A percentile compares a stretch with the other conserved stretches of the same genome.
Conservation (phyloP, 1,284 basidiomycete genomes). For the Microbotryum violaceum region DNA sequence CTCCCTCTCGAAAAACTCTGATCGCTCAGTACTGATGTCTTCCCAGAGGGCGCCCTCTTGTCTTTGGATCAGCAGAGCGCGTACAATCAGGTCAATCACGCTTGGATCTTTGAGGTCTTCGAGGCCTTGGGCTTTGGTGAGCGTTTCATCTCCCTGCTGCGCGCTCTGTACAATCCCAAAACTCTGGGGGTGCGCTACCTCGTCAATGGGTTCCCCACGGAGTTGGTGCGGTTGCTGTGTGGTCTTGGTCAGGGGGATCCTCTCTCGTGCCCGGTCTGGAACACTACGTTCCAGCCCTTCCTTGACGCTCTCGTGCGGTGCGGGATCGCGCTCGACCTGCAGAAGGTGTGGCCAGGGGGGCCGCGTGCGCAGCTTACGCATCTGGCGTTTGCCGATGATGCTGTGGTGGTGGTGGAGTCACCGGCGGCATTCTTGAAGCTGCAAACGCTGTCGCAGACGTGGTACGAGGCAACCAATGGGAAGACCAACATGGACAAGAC, state of each 20-base stretch:
- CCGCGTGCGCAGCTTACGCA: too few species aligned
- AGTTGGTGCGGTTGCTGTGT: background rate
- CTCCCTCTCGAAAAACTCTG: background rate
- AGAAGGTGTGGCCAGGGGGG: too few species aligned
- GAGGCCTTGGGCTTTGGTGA: background rate
- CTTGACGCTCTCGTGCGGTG: background rate
- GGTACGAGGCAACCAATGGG: too few species aligned
- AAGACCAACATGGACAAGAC: too few species aligned
- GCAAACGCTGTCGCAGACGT: too few species aligned
- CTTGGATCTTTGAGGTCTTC: slow-evolving; percentile 1
- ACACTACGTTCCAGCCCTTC: slow-evolving; percentile 5
- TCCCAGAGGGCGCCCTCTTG: background rate
- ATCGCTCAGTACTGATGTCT: too few species aligned
- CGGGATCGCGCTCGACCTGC: too few species aligned
- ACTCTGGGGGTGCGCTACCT: background rate
- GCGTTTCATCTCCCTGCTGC: background rate
- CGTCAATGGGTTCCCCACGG: slow-evolving; percentile 3
- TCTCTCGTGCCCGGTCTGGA: slow-evolving; percentile 1
- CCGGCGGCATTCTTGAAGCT: too few species aligned
- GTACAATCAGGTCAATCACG: slow-evolving; percentile 2
- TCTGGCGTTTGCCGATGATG: too few species aligned
- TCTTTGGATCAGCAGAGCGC: slow-evolving; percentile 1
- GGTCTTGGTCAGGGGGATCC: slow-evolving; percentile 5
- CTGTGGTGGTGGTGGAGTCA: too few species aligned
- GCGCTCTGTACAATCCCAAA: background rate